phyloP scores from a whole-genome alignment of 495 filamentous ascomycete species.

The Penicillium canariense region DNA sequence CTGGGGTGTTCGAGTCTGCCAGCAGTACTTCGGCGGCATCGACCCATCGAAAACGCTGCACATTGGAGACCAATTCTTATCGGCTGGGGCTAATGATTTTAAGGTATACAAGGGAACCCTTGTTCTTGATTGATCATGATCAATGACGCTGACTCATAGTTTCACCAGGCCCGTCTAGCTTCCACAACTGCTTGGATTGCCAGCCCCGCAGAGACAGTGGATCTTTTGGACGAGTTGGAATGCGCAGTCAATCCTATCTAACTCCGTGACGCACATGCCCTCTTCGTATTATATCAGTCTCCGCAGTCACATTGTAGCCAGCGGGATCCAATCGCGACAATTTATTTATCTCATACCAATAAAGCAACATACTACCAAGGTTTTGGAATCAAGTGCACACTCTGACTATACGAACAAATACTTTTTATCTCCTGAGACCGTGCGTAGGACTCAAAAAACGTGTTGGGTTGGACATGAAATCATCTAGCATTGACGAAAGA shows the following conservation, averaged over 20 bases:
- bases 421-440: no score
- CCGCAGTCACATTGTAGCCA: neutral
- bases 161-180: constrained; percentile 53
- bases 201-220: constrained; percentile 83
- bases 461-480: no score
- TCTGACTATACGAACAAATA: no score
- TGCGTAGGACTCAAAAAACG: no score
- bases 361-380: neutral
- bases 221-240: constrained; percentile 71
- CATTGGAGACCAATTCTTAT: constrained; percentile 94
- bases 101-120: constrained; percentile 52
- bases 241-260: constrained; percentile 8
- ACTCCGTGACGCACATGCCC: neutral
- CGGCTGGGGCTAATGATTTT: constrained; percentile 95
- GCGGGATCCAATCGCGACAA: neutral
- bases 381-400: no score
- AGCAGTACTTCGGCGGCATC: constrained; percentile 83
- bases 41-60: constrained; percentile 68
- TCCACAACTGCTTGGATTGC: constrained; percentile 87
- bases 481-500: no score
- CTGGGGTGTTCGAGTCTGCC: constrained; percentile 88
- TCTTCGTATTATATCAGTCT: neutral
- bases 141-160: neutral
- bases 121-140: neutral
- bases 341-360: neutral